phyloP scores from a whole-genome alignment of 2,329 filamentous ascomycete species.

The Cytospora piceicola region DNA sequence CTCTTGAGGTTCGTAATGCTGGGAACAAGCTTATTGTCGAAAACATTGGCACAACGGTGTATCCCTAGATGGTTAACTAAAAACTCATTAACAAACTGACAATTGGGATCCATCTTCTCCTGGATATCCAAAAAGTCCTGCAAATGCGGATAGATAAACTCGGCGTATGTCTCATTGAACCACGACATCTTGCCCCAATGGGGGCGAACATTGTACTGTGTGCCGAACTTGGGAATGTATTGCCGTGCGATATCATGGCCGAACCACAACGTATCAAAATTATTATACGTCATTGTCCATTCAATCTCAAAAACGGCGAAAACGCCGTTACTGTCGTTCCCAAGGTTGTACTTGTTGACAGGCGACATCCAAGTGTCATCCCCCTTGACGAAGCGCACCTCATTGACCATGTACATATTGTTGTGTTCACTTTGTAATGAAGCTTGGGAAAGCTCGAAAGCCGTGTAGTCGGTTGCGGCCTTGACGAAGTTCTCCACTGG shows the following conservation, averaged over 20 bases:
- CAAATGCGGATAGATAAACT: slow-evolving; percentile 4
- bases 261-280: slow-evolving; percentile 5
- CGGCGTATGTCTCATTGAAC: slow-evolving; percentile 8
- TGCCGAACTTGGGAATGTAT: slow-evolving; percentile 6
- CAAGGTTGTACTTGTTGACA: slow-evolving; percentile 8
- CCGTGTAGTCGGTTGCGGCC: slow-evolving; percentile 7
- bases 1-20: slow-evolving; percentile 3
- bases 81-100: slow-evolving; percentile 9
- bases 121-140: slow-evolving; percentile 9
- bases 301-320: slow-evolving; percentile 8
- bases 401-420: slow-evolving; percentile 5
- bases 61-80: slow-evolving; percentile 4
- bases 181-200: slow-evolving; percentile 9
- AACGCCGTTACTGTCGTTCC: slow-evolving; percentile 6
- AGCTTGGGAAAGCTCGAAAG: not conserved
- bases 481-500: slow-evolving; percentile 8
- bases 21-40: not conserved
- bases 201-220: slow-evolving; percentile 1
- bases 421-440: not conserved
- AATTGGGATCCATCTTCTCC: slow-evolving; percentile 7
- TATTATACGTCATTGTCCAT: slow-evolving; percentile 5
- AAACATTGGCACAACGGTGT: not conserved
- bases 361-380: slow-evolving; percentile 12
- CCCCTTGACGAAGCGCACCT: slow-evolving; percentile 9
- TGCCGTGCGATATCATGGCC: slow-evolving; percentile 1